Conservation (phyloP, 345 rosid genomes). For the Acer saccharum region DNA sequence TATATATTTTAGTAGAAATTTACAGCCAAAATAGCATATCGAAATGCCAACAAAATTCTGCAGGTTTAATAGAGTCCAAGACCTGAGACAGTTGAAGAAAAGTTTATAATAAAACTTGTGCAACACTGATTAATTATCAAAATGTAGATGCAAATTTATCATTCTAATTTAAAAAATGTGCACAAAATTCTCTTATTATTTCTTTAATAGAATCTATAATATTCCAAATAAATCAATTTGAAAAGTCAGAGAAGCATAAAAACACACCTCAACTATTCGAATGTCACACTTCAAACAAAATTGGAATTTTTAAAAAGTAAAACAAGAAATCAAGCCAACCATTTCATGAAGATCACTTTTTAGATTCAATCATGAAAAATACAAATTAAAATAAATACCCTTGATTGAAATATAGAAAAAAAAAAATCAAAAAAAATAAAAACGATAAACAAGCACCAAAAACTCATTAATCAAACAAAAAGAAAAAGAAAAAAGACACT, state of each 20-base stretch:
- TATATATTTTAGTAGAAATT: too few species aligned
- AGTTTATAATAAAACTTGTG: background rate
- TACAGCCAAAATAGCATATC: too few species aligned
- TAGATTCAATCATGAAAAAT: too few species aligned
- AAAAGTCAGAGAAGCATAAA: background rate
- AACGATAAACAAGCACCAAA: slow-evolving; percentile 3
- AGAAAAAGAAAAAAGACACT: background rate
- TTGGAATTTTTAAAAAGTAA: background rate
- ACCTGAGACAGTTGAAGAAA: too few species aligned
- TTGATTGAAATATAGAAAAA: too few species aligned
- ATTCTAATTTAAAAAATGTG: background rate
- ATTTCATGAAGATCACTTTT: background rate
- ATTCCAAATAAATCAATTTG: background rate
- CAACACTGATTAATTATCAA: slow-evolving; percentile 4
- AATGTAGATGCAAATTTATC: slow-evolving; percentile 3
- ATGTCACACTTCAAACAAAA: background rate
- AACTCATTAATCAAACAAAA: background rate
- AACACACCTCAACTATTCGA: background rate
- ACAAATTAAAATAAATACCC: too few species aligned
- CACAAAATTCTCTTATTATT: background rate
- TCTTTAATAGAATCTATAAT: background rate
- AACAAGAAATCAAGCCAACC: slow-evolving; percentile 10
- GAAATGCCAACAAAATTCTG: too few species aligned
- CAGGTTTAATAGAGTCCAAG: too few species aligned
- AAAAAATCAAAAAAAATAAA: too few species aligned